phyloP scores from a whole-genome alignment of 257 asterid genomes.

The Solanum pinnatisectum region DNA sequence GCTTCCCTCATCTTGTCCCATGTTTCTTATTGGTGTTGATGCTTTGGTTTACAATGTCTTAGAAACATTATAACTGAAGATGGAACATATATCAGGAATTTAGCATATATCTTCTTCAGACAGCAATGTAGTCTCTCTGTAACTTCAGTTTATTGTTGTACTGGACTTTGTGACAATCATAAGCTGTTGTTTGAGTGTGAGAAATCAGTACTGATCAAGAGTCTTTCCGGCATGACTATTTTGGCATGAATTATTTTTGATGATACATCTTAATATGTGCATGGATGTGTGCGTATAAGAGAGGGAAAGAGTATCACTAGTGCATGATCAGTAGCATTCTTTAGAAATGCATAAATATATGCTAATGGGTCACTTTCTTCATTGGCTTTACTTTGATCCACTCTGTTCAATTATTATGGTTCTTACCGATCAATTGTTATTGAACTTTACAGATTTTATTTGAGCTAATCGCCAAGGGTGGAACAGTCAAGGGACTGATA shows the following conservation, averaged over 20 bases:
- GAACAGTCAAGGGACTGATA: slow-evolving; percentile 84
- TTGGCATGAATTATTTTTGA: not conserved
- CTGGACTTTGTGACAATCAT: not conserved
- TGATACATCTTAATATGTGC: not conserved
- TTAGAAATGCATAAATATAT: not conserved
- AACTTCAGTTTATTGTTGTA: not conserved
- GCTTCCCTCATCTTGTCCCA: not conserved
- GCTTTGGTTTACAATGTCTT: not conserved
- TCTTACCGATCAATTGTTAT: not conserved
- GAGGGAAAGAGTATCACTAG: not conserved
- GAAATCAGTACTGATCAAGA: not conserved
- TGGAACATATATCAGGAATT: not conserved
- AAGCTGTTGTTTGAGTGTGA: not conserved
- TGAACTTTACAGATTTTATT: slow-evolving; percentile 57
- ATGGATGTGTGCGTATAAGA: not conserved
- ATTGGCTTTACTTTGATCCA: not conserved
- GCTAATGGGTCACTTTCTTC: not conserved
- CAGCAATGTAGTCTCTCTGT: not conserved
- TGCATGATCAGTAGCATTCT: not conserved
- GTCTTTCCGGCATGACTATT: not conserved
- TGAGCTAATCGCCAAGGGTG: slow-evolving; percentile 86
- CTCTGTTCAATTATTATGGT: not conserved
- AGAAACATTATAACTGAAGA: not conserved
- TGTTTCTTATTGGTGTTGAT: not conserved
- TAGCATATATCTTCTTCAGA: not conserved